A percentile compares a stretch with the other conserved stretches of the same genome.
These are phyloP conservation scores for Ascocoryne sarcoides DNA, from an alignment of 2,329 filamentous ascomycete genomes.

Conservation along the genomic window DNA sequence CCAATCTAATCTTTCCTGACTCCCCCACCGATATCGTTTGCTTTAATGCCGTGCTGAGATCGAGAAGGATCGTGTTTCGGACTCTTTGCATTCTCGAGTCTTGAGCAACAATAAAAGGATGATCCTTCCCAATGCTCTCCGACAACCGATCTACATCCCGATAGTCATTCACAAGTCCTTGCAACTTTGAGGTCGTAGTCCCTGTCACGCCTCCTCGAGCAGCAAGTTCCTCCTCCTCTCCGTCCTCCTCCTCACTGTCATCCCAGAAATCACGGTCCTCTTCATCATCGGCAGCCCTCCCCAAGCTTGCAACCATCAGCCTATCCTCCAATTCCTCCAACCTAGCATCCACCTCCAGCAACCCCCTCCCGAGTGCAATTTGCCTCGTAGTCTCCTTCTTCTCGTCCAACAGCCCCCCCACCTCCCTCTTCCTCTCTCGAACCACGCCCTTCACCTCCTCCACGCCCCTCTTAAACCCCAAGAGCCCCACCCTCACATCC, in stretches of 20 bases:
- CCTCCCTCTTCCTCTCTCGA: constrained; percentile 51
- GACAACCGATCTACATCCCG: constrained; percentile 44
- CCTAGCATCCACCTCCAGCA: constrained; percentile 60
- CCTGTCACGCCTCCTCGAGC: constrained; percentile 24
- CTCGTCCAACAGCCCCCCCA: constrained; percentile 54
- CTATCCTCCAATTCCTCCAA: constrained; percentile 54
- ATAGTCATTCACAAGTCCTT: constrained; percentile 49
- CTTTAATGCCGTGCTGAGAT: constrained; percentile 54
- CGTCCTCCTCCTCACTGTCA: constrained; percentile 33
- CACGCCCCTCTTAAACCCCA: constrained; percentile 79
- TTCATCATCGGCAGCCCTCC: constrained; percentile 19
- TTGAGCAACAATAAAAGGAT: constrained; percentile 56
- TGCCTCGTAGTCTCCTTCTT: constrained; percentile 53
- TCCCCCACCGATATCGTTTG: constrained; percentile 39
- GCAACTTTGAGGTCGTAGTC: constrained; percentile 31
- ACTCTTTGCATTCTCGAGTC: constrained; percentile 46
- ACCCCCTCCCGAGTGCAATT: constrained; percentile 51
- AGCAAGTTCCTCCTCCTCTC: constrained; percentile 28
- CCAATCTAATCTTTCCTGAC: constrained; percentile 33
- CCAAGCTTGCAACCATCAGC: constrained; percentile 42
- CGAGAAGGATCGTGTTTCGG: constrained; percentile 53
- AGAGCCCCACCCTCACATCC: constrained; percentile 75
- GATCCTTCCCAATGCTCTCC: constrained; percentile 41
- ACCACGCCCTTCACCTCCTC: constrained; percentile 64
- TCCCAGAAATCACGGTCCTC: constrained; percentile 23